A percentile compares a stretch with the other conserved stretches of the same genome.
These are phyloP conservation scores for Ceratocystiopsis brevicomis DNA, from an alignment of 2,329 filamentous ascomycete species.

Conservation along the genomic window DNA sequence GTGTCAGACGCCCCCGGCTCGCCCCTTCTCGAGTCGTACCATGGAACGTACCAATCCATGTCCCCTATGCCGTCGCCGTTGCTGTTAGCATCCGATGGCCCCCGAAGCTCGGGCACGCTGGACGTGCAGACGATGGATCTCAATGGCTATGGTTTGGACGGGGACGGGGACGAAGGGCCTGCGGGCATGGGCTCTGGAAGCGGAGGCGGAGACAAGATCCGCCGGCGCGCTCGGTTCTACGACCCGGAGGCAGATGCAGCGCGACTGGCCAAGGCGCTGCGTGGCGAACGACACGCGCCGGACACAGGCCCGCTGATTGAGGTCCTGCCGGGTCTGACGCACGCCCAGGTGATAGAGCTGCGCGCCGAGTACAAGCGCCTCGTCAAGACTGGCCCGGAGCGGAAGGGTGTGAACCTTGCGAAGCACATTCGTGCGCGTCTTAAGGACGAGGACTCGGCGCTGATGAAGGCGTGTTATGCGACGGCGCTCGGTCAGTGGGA, in stretches of 20 bases:
- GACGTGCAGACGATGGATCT: slow-evolving; percentile 24
- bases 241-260: slow-evolving; percentile 65
- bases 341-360: slow-evolving; percentile 74
- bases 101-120: slow-evolving; percentile 25
- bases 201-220: slow-evolving; percentile 23
- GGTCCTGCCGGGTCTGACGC: slow-evolving; percentile 65
- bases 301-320: slow-evolving; percentile 58
- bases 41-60: slow-evolving; percentile 82
- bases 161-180: too few relatives aligned
- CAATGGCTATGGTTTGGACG: slow-evolving; percentile 19
- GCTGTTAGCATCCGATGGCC: slow-evolving; percentile 30
- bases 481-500: slow-evolving; percentile 83
- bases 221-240: slow-evolving; percentile 58
- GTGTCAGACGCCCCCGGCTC: slow-evolving; percentile 48
- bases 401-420: slow-evolving; percentile 65
- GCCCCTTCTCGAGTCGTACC: slow-evolving; percentile 79
- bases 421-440: slow-evolving; percentile 65
- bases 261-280: slow-evolving; percentile 56
- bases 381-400: slow-evolving; percentile 56
- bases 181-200: slow-evolving; percentile 2
- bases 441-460: slow-evolving; percentile 52
- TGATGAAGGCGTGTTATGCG: slow-evolving; percentile 84
- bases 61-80: slow-evolving; percentile 86
- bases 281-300: slow-evolving; percentile 39
- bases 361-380: slow-evolving; percentile 80